A percentile compares a stretch with the other conserved stretches of the same genome.
Evolutionary conservation across 1,284 basidiomycete species (phyloP).

Genomic region (Rhodotorula sp.): DNA sequence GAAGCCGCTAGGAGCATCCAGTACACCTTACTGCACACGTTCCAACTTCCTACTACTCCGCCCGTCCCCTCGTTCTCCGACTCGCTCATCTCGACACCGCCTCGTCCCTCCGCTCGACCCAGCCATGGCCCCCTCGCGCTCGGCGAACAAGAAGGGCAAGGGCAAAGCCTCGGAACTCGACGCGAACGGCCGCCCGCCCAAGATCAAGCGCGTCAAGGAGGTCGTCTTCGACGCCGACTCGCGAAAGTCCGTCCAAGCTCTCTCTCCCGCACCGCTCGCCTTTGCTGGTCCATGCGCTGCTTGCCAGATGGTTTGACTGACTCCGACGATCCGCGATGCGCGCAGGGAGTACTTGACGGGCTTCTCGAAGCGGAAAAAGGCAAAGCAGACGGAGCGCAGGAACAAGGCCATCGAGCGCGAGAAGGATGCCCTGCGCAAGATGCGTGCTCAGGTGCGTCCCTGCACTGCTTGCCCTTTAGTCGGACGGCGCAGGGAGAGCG

Average conservation of each 20-base stretch:
- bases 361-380: constrained; percentile 80
- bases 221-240: constrained; percentile 75
- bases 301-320: neutral
- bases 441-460: constrained; percentile 30
- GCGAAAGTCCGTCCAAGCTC: constrained; percentile 58
- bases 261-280: neutral
- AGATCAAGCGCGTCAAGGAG: constrained; percentile 42
- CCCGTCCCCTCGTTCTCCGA: neutral
- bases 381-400: constrained; percentile 60
- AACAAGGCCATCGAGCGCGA: constrained; percentile 41
- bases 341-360: constrained; percentile 77
- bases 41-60: neutral
- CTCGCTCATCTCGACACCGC: neutral
- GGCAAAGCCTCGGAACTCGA: constrained; percentile 7
- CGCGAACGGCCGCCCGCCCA: constrained; percentile 27
- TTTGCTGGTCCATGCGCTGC: neutral
- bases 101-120: too few relatives aligned
- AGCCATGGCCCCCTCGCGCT: constrained; percentile 3
- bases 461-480: neutral
- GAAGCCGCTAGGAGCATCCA: neutral
- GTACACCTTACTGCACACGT: neutral
- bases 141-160: constrained; percentile 15
- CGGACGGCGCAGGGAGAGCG: too few relatives aligned
- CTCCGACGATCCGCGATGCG: neutral
- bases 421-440: constrained; percentile 39